Base-by-base conservation (phyloP, 129 eudicot genomes). In the Deinandra increscens region DNA sequence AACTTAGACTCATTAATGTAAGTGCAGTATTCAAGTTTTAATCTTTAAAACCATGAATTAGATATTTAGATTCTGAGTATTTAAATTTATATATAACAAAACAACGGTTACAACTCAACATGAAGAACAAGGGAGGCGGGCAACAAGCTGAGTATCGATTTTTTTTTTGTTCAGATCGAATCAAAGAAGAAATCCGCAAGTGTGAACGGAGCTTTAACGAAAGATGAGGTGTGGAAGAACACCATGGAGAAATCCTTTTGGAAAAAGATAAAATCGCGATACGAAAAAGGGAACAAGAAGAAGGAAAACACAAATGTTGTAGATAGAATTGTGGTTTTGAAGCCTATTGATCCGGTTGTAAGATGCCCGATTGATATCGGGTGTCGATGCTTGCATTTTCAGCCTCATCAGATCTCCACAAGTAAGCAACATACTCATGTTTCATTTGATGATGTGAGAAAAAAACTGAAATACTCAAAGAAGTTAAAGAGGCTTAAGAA, bases 311-410 rank as follows among this genome's bases (percentile, higher is more conserved):
- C 80, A 7, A 66, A 12, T 10, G 13, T 38, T 56, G 48, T 71
- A 22, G 77, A 79, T 9, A 74, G 44, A 48, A 76, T 84, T 22
- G 94, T 81, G 48, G 75, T 76, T 67, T 60, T 80, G 39, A 82
- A 74, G 71, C 83, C 82, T 7, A 64, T 3, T n/a, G 70, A 44
- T 2, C 54, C 22, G 36, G 71, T 66, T 2, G 26, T 54, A 31
- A 64, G 68, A 14, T 39, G 45, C 51, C 67, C 86, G 0, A 70
- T 62, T 55, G 70, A 78, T 38, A 17, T 79, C 18, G 46, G 63
- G 49, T 83, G 88, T 31, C 66, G 37, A 60, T 83, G 88, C 81
- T 86, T 84, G 14, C 79, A 77, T 50, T 56, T 71, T 17, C 83
- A 71, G 29, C 49, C 70, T 69, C 81, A 77, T 61, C 61, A 34